Evolutionary conservation across 2,329 filamentous ascomycete species (phyloP).

Genomic region (Talaromyces marneffei): DNA sequence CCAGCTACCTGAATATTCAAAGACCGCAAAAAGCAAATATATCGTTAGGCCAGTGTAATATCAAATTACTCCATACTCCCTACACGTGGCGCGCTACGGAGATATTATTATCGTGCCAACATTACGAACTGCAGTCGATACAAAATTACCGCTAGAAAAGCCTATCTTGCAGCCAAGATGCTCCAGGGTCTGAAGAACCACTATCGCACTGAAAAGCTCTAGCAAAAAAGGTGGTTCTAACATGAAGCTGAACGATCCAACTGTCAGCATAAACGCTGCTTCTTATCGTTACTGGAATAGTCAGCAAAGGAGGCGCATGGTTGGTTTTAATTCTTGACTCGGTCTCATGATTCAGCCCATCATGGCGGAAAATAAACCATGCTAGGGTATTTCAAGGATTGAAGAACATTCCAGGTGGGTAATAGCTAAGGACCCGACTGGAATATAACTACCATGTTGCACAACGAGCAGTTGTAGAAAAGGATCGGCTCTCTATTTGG

Average conservation of each 20-base stretch:
- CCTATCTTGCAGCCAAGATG: neutral
- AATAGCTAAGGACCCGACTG: neutral
- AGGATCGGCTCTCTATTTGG: neutral
- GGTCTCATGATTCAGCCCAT: neutral
- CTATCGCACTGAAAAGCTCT: neutral
- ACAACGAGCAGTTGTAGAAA: neutral
- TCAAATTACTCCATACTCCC: neutral
- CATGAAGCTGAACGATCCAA: neutral
- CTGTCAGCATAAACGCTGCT: neutral
- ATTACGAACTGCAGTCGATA: neutral
- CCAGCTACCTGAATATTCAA: neutral
- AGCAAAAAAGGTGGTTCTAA: neutral
- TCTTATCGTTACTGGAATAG: neutral
- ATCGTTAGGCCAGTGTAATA: neutral
- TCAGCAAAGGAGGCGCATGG: neutral
- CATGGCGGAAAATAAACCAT: neutral
- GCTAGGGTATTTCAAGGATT: neutral
- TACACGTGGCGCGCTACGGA: neutral
- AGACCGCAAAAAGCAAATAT: neutral
- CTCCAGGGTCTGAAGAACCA: neutral
- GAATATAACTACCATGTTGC: neutral
- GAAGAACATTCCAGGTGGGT: neutral
- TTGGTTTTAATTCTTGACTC: neutral
- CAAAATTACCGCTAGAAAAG: neutral
- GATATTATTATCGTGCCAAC: no score